Evolutionary conservation across 164 flowering plant genomes (phyloP), one percentile per base, ranked within the genome.

Genomic region (Aristolochia contorta): DNA sequence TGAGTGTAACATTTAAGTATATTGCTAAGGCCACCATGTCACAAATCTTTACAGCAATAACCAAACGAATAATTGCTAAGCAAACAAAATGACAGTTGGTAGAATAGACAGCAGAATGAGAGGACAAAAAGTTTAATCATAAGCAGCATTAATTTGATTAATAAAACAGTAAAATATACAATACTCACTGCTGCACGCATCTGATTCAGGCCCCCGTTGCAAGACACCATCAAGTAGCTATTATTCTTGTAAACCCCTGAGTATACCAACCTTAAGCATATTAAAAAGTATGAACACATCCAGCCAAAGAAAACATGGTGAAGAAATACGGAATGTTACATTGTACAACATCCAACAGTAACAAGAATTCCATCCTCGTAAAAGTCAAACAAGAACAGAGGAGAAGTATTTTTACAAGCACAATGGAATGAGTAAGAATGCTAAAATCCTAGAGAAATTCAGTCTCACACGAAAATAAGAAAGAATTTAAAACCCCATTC

Each of bases 1-100:
- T 82, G 50, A 92, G 83, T 0, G 98, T 89, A 52, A 87, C 90
- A 70, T 92, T 92, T 51, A 92, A 61, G 61, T 82, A 75, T 74
- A 96, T 83, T 53, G 97, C 98, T 73, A 90, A 82, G 25, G 96
- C 77, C 48, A 93, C 98, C 98, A 93, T 93, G 68, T 90, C 98
- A 71, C 98, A 93, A 21, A 93, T 90, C 98, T 93, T 83, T 24
- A 66, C 15, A 65, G 18, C 43, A 60, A 46, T 14, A 43, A 7
- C 13, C 14, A 55, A 60, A n/a, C 9, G 54, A 65, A 6, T 48
- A 50, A n/a, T 25, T 37, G 23, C 19, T 49, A 20, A 60, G 47
- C 45, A 60, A 4, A 22, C 15, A 15, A 4, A 16, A 19, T 16
- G n/a, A 50, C 20, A 27, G 19, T 32, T 16, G 54, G 30, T 47